Percentiles rank a stretch among this genome's conserved stretches.
phyloP scores from a whole-genome alignment of 495 filamentous ascomycete species.

The Achaetomiella virescens region DNA sequence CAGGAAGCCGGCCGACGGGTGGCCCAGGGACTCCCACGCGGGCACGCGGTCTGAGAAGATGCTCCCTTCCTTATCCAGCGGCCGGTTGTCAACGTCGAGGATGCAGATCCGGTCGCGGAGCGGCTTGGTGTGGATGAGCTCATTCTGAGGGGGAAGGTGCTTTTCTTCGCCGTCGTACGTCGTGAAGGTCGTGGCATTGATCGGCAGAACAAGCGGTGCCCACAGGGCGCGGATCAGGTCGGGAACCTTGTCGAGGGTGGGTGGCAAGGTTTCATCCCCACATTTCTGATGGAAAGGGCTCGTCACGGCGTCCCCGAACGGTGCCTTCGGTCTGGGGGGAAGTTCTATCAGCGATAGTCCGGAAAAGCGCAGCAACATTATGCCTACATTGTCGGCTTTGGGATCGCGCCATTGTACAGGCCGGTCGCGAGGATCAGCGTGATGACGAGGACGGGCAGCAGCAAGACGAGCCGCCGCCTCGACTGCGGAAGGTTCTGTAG shows the following conservation, averaged over 20 bases:
- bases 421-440: slow-evolving; percentile 12
- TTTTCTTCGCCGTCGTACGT: slow-evolving; percentile 22
- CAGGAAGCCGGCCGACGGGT: slow-evolving; percentile 32
- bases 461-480: slow-evolving; percentile 20
- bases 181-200: slow-evolving; percentile 21
- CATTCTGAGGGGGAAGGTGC: slow-evolving; percentile 16
- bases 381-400: slow-evolving; percentile 19
- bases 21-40: slow-evolving; percentile 16
- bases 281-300: slow-evolving; percentile 2
- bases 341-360: too few species aligned
- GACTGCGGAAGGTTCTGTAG: slow-evolving; percentile 19
- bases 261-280: neutral
- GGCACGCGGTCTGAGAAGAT: slow-evolving; percentile 26
- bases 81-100: slow-evolving; percentile 38
- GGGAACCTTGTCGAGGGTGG: slow-evolving; percentile 13
- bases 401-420: slow-evolving; percentile 19
- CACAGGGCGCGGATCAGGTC: slow-evolving; percentile 23
- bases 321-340: slow-evolving; percentile 19
- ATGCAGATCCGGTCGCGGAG: slow-evolving; percentile 35
- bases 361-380: neutral
- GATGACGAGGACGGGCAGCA: slow-evolving; percentile 16
- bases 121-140: slow-evolving; percentile 20
- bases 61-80: slow-evolving; percentile 21
- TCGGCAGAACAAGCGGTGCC: slow-evolving; percentile 22
- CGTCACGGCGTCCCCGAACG: neutral